Conservation (phyloP, 495 filamentous ascomycete species). For the Neurospora sp. region DNA sequence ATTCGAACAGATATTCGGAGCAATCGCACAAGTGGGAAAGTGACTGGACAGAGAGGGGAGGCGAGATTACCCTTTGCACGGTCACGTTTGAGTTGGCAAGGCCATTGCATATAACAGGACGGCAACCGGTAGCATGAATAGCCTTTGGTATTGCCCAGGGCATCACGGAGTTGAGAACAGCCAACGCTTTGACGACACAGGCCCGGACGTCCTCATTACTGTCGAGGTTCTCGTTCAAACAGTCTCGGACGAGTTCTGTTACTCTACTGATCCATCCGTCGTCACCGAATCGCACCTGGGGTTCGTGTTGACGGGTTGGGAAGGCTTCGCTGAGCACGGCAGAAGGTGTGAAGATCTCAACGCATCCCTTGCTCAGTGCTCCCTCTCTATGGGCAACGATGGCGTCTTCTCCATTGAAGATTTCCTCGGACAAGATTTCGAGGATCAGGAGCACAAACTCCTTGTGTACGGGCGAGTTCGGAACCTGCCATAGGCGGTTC, state of each 20-base stretch:
- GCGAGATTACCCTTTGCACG: constrained; percentile 40
- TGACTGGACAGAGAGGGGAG: constrained; percentile 37
- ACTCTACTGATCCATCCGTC: constrained; percentile 84
- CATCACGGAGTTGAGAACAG: constrained; percentile 63
- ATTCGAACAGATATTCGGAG: background rate
- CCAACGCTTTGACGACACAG: constrained; percentile 64
- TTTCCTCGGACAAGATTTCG: constrained; percentile 89
- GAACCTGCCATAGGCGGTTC: constrained; percentile 64
- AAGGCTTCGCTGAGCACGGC: constrained; percentile 63
- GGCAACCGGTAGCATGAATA: constrained; percentile 55
- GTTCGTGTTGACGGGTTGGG: constrained; percentile 50
- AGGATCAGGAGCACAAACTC: constrained; percentile 73
- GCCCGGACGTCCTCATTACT: constrained; percentile 53
- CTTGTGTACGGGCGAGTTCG: constrained; percentile 58
- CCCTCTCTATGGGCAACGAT: constrained; percentile 72
- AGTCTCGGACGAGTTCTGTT: constrained; percentile 62
- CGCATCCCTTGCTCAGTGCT: constrained; percentile 74
- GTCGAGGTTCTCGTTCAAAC: constrained; percentile 52
- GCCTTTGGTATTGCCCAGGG: constrained; percentile 80
- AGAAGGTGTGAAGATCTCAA: constrained; percentile 84
- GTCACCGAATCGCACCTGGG: constrained; percentile 57
- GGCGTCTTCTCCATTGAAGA: constrained; percentile 77
- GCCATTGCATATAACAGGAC: constrained; percentile 62
- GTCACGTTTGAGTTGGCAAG: constrained; percentile 63
- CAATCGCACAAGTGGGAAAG: constrained; percentile 21